Percentiles rank a stretch among this genome's conserved stretches.
Evolutionary conservation across 305 asterid species (phyloP).

Genomic region (Lippia alba): DNA sequence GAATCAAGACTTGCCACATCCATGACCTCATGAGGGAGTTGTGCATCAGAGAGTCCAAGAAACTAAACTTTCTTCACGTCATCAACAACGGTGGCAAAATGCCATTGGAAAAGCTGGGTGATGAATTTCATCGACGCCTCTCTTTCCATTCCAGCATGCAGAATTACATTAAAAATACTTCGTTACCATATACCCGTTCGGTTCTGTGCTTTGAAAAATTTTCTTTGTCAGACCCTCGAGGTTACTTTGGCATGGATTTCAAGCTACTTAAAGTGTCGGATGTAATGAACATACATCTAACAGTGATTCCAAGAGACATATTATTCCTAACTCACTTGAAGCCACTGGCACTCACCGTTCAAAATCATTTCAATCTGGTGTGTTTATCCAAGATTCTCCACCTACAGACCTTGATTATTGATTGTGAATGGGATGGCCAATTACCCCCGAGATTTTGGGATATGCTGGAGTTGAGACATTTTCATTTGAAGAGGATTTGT

Average conservation of each 20-base stretch:
- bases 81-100: constrained; percentile 11
- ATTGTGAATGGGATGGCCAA: no score
- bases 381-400: neutral
- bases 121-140: constrained; percentile 32
- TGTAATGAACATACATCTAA: no score
- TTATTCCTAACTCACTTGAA: neutral
- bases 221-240: no score
- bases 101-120: constrained; percentile 19
- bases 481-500: constrained; percentile 15
- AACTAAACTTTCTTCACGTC: constrained; percentile 34
- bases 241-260: constrained; percentile 32
- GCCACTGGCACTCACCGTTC: constrained; percentile 21
- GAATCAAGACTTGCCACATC: constrained; percentile 32
- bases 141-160: constrained; percentile 30
- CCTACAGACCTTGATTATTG: constrained; percentile 24
- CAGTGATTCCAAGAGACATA: constrained; percentile 14
- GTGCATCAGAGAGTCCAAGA: constrained; percentile 39
- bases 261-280: constrained; percentile 33
- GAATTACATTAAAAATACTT: constrained; percentile 23
- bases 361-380: neutral
- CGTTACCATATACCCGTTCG: constrained; percentile 14
- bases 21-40: constrained; percentile 41
- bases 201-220: constrained; percentile 15
- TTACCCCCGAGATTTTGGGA: constrained; percentile 18
- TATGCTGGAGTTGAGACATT: constrained; percentile 23